These are phyloP conservation scores for Pseudonectria buxi DNA, from an alignment of 2,329 filamentous ascomycete species.

Conservation along the genomic window DNA sequence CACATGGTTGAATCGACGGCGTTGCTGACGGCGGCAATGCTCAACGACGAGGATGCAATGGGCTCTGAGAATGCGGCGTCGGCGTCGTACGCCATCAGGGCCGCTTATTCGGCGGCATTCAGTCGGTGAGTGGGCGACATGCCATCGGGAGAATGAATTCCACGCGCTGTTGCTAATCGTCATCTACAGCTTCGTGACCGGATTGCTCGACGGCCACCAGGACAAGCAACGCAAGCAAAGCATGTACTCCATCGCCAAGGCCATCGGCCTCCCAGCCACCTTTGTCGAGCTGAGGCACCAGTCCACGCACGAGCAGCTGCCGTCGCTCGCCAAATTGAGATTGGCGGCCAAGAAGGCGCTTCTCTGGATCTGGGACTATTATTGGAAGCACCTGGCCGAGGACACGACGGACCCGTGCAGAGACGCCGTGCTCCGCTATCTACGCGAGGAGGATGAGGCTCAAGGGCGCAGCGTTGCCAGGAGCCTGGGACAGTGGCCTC, in stretches of 20 bases:
- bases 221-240: constrained; percentile 59
- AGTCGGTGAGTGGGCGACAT: constrained; percentile 49
- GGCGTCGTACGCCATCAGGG: constrained; percentile 54
- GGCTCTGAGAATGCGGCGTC: constrained; percentile 29
- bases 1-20: constrained; percentile 76
- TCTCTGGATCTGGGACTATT: constrained; percentile 82
- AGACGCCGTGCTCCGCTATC: constrained; percentile 31
- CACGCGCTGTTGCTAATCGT: not conserved
- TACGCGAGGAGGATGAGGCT: constrained; percentile 28
- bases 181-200: constrained; percentile 63
- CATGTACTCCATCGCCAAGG: constrained; percentile 67
- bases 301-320: constrained; percentile 82
- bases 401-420: constrained; percentile 24
- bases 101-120: constrained; percentile 69
- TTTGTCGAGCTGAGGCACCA: constrained; percentile 89
- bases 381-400: constrained; percentile 57
- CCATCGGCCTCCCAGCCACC: constrained; percentile 62
- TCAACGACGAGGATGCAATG: constrained; percentile 49
- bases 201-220: constrained; percentile 68
- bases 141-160: not conserved
- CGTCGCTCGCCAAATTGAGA: constrained; percentile 66
- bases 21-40: constrained; percentile 60
- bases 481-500: constrained; percentile 31
- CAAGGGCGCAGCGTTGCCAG: constrained; percentile 18
- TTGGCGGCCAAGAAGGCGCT: constrained; percentile 63